Evolutionary conservation across 345 rosid genomes (phyloP), one percentile per base, ranked within the genome.

Genomic region (Populus davidiana): DNA sequence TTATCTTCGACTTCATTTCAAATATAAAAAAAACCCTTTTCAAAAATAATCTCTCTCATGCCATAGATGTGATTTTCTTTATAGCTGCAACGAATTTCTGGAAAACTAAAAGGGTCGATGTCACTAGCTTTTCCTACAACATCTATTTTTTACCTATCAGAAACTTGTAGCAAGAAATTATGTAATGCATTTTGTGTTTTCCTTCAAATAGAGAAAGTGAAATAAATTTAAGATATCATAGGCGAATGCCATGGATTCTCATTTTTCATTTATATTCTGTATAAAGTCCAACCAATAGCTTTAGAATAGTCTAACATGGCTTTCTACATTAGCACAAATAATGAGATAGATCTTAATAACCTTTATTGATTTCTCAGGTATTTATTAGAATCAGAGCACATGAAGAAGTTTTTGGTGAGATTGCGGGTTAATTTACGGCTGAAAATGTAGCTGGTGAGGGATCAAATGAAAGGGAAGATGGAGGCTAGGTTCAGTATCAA

Each of bases 301-400:
- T 8, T 44, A 41, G 50, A 33, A 52, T 75, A 61, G 35, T 33
- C 9, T 6, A 13, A 4, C 21, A 21, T 27, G 31, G 31, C 31
- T 29, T n/a, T 18, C 12, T 11, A 5, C 27, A 11, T 62, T 2
- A 62, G 16, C 65, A 61, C 12, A 61, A 61, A 2, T 25, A 25
- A n/a, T 56, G 18, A 20, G 67, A 36, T 16, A 31, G 21, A 43
- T 69, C n/a, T 31, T 43, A 29, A 41, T 44, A 9, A 20, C 38
- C 21, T 35, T 47, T 73, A 69, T 66, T 76, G 77, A 59, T 67
- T 80, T 70, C 33, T 52, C 80, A 88, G 91, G 78, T 83, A 86
- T 67, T 87, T 85, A 63, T 52, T 85, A 84, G 80, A 81, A 44
- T 83, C 89, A 38, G 63, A 77, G 67, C 83, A 86, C 49, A 78